These are phyloP conservation scores for Chrysoporthe deuterocubensis DNA, from an alignment of 2,329 filamentous ascomycete species.

Conservation along the genomic window DNA sequence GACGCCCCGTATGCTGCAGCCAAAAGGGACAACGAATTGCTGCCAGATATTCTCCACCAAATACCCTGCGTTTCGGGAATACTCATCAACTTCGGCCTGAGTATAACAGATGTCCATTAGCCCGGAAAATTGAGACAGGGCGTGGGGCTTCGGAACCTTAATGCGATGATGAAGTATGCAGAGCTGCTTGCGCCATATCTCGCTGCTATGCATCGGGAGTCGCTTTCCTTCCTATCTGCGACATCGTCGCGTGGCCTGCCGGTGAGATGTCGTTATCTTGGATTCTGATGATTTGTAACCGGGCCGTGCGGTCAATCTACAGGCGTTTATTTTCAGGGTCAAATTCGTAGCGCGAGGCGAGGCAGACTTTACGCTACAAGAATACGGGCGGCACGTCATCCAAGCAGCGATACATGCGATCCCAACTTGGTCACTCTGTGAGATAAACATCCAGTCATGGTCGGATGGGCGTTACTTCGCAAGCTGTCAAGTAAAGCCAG, in stretches of 20 bases:
- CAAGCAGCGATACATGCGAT: not conserved
- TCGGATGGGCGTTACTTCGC: conserved; percentile 22
- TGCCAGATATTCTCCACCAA: not conserved
- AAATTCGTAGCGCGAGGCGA: not conserved
- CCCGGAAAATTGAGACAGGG: not conserved
- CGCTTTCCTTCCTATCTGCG: conserved; percentile 22
- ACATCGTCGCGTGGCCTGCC: conserved; percentile 16
- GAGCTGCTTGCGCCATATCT: conserved; percentile 26
- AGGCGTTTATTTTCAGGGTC: not conserved
- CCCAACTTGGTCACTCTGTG: not conserved
- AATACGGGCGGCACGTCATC: conserved; percentile 6
- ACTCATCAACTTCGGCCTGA: not conserved
- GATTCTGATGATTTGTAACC: conserved; percentile 16
- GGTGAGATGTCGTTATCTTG: conserved; percentile 26
- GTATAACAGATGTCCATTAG: no score
- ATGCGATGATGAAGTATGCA: conserved; percentile 28
- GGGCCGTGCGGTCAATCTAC: not conserved
- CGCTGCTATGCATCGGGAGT: conserved; percentile 22
- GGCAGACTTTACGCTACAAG: not conserved
- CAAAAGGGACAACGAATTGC: not conserved
- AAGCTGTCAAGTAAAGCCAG: conserved; percentile 20
- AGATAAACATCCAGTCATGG: conserved; percentile 1
- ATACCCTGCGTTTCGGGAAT: not conserved
- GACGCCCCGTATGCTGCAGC: conserved; percentile 21
- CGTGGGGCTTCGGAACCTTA: conserved; percentile 15